Evolutionary conservation across 2,329 filamentous ascomycete species (phyloP).

Genomic region (Scopulariopsis brevicaulis): DNA sequence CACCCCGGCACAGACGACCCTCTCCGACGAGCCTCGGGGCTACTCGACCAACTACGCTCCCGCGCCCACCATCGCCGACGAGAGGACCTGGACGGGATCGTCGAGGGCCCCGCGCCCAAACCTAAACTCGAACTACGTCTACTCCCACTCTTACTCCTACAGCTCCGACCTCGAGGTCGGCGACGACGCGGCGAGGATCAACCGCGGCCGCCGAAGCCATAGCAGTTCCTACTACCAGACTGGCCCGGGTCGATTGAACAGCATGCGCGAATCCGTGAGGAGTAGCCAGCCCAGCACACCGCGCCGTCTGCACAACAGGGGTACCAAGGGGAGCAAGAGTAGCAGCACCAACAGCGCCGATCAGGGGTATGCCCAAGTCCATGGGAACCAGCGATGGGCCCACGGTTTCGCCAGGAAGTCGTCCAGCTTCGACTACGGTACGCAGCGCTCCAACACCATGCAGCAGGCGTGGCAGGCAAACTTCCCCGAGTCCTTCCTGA

Average conservation of each 20-base stretch:
- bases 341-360: slow-evolving; percentile 62
- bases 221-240: slow-evolving; percentile 54
- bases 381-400: slow-evolving; percentile 47
- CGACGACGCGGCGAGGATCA: slow-evolving; percentile 42
- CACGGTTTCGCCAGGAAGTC: slow-evolving; percentile 42
- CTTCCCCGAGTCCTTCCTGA: slow-evolving; percentile 34
- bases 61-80: slow-evolving; percentile 5
- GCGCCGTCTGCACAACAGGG: slow-evolving; percentile 38
- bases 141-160: slow-evolving; percentile 6
- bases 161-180: slow-evolving; percentile 48
- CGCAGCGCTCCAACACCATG: slow-evolving; percentile 18
- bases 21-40: slow-evolving; percentile 2
- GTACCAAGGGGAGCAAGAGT: slow-evolving; percentile 58
- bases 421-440: slow-evolving; percentile 64
- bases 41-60: slow-evolving; percentile 2
- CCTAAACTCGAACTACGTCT: slow-evolving; percentile 3
- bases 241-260: slow-evolving; percentile 50
- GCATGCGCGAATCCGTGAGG: slow-evolving; percentile 37
- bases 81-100: slow-evolving; percentile 8
- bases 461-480: slow-evolving; percentile 32
- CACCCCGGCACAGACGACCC: slow-evolving; percentile 12
- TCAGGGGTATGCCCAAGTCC: slow-evolving; percentile 44
- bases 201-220: slow-evolving; percentile 53
- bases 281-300: slow-evolving; percentile 22
- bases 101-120: slow-evolving; percentile 4